These are phyloP conservation scores for Xylaria digitata DNA, from an alignment of 2,329 filamentous ascomycete species.

Conservation along the genomic window DNA sequence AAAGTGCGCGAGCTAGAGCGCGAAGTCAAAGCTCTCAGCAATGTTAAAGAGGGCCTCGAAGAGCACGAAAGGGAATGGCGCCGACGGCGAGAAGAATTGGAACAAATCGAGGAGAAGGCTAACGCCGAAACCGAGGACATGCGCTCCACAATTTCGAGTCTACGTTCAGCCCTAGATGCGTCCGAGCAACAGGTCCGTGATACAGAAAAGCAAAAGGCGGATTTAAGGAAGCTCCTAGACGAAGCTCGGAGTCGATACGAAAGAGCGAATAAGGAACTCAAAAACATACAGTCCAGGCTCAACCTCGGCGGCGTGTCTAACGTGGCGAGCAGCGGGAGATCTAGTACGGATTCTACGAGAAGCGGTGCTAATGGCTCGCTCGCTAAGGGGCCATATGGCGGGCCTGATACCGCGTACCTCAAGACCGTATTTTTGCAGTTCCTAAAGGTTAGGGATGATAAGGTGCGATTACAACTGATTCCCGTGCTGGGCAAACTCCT, in stretches of 20 bases:
- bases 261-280: conserved; percentile 77
- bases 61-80: conserved; percentile 79
- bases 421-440: conserved; percentile 87
- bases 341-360: conserved; percentile 60
- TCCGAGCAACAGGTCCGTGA: conserved; percentile 86
- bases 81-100: conserved; percentile 78
- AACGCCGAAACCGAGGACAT: conserved; percentile 80
- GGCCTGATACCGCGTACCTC: conserved; percentile 70
- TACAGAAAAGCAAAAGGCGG: conserved; percentile 83
- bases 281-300: conserved; percentile 62
- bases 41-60: conserved; percentile 83
- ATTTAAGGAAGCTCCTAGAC: conserved; percentile 80
- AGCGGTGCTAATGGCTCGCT: conserved; percentile 53
- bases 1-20: conserved; percentile 85
- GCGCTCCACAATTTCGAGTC: conserved; percentile 78
- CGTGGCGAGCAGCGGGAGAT: conserved; percentile 54
- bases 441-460: conserved; percentile 82
- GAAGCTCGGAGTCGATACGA: conserved; percentile 82
- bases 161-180: conserved; percentile 84
- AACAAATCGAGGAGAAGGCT: conserved; percentile 75
- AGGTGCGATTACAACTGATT: conserved; percentile 78
- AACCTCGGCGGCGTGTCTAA: conserved; percentile 44
- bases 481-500: conserved; percentile 81
- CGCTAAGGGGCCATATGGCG: conserved; percentile 45
- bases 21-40: conserved; percentile 74